A percentile compares a stretch with the other conserved stretches of the same genome.
These are phyloP conservation scores for Brassica hybrid DNA, from an alignment of 441 rosid genomes.

Conservation along the genomic window DNA sequence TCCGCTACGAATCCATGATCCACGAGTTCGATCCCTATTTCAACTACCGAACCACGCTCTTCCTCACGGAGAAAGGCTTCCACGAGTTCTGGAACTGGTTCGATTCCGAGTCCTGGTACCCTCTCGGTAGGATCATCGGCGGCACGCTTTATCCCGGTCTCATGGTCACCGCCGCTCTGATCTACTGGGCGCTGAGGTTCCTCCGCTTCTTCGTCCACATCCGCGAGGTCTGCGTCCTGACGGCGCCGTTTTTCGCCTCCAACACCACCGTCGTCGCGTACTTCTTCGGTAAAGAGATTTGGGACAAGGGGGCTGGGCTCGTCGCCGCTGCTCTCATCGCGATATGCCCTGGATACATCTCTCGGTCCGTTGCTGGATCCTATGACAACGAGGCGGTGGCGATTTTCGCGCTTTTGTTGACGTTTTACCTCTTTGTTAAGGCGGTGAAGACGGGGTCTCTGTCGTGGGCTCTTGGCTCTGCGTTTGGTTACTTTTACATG, in stretches of 20 bases:
- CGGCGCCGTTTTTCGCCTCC: slow-evolving; percentile 95
- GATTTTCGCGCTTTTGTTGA: slow-evolving; percentile 79
- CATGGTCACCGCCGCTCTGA: slow-evolving; percentile 92
- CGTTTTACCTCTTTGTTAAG: slow-evolving; percentile 92
- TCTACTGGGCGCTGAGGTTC: slow-evolving; percentile 71
- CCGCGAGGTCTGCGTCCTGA: slow-evolving; percentile 95
- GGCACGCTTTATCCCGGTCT: slow-evolving; percentile 97
- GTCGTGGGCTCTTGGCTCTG: slow-evolving; percentile 89
- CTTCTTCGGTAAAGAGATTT: slow-evolving; percentile 93
- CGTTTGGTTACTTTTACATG: slow-evolving; percentile 97
- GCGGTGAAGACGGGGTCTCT: slow-evolving; percentile 92
- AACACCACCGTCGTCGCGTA: slow-evolving; percentile 95
- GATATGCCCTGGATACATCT: slow-evolving; percentile 92
- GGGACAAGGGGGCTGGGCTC: slow-evolving; percentile 96
- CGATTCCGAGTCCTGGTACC: slow-evolving; percentile 97
- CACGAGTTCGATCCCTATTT: slow-evolving; percentile 98
- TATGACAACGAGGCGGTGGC: slow-evolving; percentile 97
- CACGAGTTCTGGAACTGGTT: slow-evolving; percentile 59
- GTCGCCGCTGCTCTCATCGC: slow-evolving; percentile 91
- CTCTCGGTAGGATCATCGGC: slow-evolving; percentile 91
- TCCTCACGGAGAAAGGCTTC: slow-evolving; percentile 87
- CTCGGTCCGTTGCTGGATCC: slow-evolving; percentile 87
- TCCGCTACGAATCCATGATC: slow-evolving; percentile 98
- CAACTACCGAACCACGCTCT: slow-evolving; percentile 94
- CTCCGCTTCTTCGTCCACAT: slow-evolving; percentile 88